phyloP scores from a whole-genome alignment of 495 filamentous ascomycete genomes.

The Aspergillus cavernicola region DNA sequence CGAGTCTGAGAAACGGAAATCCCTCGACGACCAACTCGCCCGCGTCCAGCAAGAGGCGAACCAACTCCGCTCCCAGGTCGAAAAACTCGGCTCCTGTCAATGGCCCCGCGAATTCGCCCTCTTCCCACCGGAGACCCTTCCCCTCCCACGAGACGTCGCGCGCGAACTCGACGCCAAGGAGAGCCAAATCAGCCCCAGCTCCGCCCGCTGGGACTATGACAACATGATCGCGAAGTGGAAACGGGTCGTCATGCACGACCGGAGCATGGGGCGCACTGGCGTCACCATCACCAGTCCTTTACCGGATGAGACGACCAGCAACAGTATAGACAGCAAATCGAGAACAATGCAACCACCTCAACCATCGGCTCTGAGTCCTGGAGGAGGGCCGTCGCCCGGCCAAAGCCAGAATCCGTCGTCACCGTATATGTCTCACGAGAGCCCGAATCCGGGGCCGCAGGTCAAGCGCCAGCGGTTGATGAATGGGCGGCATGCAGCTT shows the following conservation, averaged over 20 bases:
- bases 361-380: slow-evolving; percentile 29
- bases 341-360: slow-evolving; percentile 30
- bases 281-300: slow-evolving; percentile 25
- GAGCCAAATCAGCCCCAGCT: slow-evolving; percentile 33
- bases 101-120: slow-evolving; percentile 69
- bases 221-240: slow-evolving; percentile 56
- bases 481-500: slow-evolving; percentile 32
- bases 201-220: slow-evolving; percentile 54
- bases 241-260: slow-evolving; percentile 48
- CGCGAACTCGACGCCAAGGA: slow-evolving; percentile 38
- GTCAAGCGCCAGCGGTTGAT: slow-evolving; percentile 42
- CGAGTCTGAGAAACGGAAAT: slow-evolving; percentile 63
- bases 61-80: slow-evolving; percentile 66
- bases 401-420: slow-evolving; percentile 18
- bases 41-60: slow-evolving; percentile 65
- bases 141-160: slow-evolving; percentile 48
- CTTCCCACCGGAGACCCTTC: slow-evolving; percentile 59
- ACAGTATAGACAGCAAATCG: slow-evolving; percentile 13
- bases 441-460: slow-evolving; percentile 24
- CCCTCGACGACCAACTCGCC: slow-evolving; percentile 58
- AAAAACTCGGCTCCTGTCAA: slow-evolving; percentile 62
- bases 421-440: slow-evolving; percentile 29
- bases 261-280: slow-evolving; percentile 41
- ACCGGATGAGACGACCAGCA: slow-evolving; percentile 17
- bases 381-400: slow-evolving; percentile 26